Evolutionary conservation across 768 basidiomycete genomes (phyloP), one percentile per base, ranked within the genome.

Genomic region (Boletus sp.): DNA sequence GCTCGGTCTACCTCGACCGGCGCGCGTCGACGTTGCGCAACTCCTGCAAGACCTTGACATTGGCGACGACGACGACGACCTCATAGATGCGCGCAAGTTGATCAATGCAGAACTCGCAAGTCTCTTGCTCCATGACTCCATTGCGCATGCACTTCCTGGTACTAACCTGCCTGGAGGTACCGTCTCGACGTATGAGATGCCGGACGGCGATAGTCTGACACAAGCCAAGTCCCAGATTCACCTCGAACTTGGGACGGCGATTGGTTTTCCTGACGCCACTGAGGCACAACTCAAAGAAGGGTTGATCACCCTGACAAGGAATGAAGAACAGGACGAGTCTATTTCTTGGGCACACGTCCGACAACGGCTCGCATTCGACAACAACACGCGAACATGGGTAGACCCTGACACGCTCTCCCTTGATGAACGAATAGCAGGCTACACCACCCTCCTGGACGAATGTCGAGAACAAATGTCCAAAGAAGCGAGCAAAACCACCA

Each of bases 101-200:
- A 79, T 99, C 63, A 81, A 93, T 63, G 67, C 74, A 19, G 97
- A 98, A 66, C 78, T 98, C 45, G 87, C 82, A 4, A 75, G 78
- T 38, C 79, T 99, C 42, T 74, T 98, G 55, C 80, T 84, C 50
- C 94, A 98, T 66, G 97, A 99, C 70, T 81, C 93, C 6, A 83
- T 98, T 52, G 80, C 83, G 0, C 77, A 94, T 71, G 95, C 96
- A 4, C 72, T 98, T 14, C 92, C 95, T 10, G 97, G 97, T 3
- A 94, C 93, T 10, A 79, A 80, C 23, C 78, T 81, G 34, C 81
- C 93, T 7, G 92, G 93, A 7, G 80, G 84, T 13, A 83, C 84
- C 0, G 74, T 77, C 23, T 92, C 91, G 15, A 64, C 66, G 1
- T 93, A 95, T 57, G 77, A 78, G 27, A 78, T 84, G 23, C 92